Percentiles rank a stretch among this genome's conserved stretches.
phyloP scores from a whole-genome alignment of 108 stramenopile species.

The Mayamaea pseudoterrestris region DNA sequence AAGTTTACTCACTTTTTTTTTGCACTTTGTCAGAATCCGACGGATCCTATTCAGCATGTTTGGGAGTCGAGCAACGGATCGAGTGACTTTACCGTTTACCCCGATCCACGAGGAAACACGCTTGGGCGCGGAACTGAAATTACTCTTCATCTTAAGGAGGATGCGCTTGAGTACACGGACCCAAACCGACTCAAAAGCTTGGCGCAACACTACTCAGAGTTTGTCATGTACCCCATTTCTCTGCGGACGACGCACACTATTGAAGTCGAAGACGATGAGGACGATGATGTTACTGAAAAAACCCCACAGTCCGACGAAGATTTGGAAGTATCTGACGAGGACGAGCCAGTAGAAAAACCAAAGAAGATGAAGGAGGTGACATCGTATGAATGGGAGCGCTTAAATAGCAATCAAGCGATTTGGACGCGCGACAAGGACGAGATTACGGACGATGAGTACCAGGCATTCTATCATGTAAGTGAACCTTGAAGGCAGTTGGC shows the following conservation, averaged over 20 bases:
- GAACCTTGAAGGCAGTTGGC: no score
- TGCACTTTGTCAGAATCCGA: no score
- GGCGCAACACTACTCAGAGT: slow-evolving; percentile 95
- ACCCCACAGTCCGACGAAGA: slow-evolving; percentile 49
- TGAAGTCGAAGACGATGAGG: slow-evolving; percentile 70
- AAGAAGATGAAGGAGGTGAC: slow-evolving; percentile 81
- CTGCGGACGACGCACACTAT: slow-evolving; percentile 64
- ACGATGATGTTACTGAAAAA: slow-evolving; percentile 52
- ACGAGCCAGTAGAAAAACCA: slow-evolving; percentile 47
- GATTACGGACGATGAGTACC: slow-evolving; percentile 97
- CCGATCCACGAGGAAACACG: slow-evolving; percentile 95
- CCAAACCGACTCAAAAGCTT: slow-evolving; percentile 66
- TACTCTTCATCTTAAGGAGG: slow-evolving; percentile 98
- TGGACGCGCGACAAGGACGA: slow-evolving; percentile 96
- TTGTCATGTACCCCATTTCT: slow-evolving; percentile 97
- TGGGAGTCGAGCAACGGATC: slow-evolving; percentile 95
- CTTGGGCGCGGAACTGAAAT: slow-evolving; percentile 97
- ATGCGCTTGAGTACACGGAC: slow-evolving; percentile 72
- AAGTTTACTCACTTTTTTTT: no score
- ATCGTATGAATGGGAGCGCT: slow-evolving; percentile 80
- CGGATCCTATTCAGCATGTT: slow-evolving; percentile 79
- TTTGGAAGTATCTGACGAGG: slow-evolving; percentile 26
- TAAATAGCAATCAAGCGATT: slow-evolving; percentile 93
- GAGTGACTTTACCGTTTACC: slow-evolving; percentile 74
- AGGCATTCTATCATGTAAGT: slow-evolving; percentile 85